Base-by-base conservation (phyloP, 371 early-diverging fungal species). In the Chytridium lagenaria region DNA sequence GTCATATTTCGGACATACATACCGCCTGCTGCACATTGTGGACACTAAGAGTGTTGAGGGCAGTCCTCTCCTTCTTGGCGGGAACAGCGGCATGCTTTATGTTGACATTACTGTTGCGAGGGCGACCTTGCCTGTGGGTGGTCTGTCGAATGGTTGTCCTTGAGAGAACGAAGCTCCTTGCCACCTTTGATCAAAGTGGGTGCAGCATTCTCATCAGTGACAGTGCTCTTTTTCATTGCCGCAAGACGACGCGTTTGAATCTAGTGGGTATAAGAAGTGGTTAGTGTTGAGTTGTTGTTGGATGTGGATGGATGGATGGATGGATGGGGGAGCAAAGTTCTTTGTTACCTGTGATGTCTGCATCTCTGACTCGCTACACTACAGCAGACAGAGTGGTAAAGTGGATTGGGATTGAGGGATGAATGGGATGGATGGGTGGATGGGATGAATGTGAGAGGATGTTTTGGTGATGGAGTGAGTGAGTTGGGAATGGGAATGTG, bases 131-230 rank as follows among this genome's bases (percentile, higher is more conserved):
- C 15, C 5, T n/a, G n/a, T n/a, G n/a, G n/a, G n/a, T n/a, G n/a
- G n/a, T n/a, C n/a, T n/a, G n/a, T n/a, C n/a, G n/a, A n/a, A n/a
- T n/a, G n/a, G n/a, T n/a, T n/a, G 7, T 38, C 49, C 44, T 66
- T 66, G n/a, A 22, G 28, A 28, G 66, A 66, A 23, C 66, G 66
- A 5, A 66, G 66, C 44, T 66, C 49, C 37, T 66, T 66, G 40
- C 66, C 66, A 19, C 40, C 44, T 28, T 66, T 66, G 30, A 37
- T 37, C 5, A 44, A n/a, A 5, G 44, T 16, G 44, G 66, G 66
- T 16, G 44, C 66, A 66, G 66, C 49, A 66, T 66, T 44, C 26
- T 66, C 66, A 66, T 66, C 49, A 26, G 3, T 66, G 44, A 40
- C 44, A 66, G 26, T 66, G 19, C 12, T 40, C 28, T 37, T 66